These are phyloP conservation scores for Parsonsia alboflavescens DNA, from an alignment of 257 asterid species.

Conservation along the genomic window DNA sequence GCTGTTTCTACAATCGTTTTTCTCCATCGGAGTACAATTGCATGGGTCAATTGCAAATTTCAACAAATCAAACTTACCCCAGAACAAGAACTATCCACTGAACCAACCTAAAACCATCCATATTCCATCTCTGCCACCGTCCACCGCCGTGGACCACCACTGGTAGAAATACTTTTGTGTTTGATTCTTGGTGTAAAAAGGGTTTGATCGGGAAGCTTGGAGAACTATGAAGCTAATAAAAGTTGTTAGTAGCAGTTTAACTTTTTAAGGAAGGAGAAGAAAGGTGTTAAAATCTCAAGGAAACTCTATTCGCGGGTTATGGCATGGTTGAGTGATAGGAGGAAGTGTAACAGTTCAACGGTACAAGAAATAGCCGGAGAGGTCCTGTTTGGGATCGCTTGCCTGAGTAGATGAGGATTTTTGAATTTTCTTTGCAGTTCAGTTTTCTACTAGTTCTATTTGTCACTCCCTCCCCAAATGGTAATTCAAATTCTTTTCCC, in stretches of 20 bases:
- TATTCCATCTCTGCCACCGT: not conserved
- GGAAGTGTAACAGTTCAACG: constrained; percentile 5
- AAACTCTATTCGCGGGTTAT: constrained; percentile 27
- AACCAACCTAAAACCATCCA: not conserved
- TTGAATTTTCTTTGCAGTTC: constrained; percentile 24
- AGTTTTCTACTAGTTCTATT: constrained; percentile 18
- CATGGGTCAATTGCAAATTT: not conserved
- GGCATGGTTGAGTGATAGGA: constrained; percentile 27
- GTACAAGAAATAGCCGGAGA: not conserved
- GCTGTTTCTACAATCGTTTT: not conserved
- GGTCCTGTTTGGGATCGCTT: constrained; percentile 16
- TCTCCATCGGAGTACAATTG: not conserved
- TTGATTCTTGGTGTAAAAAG: not conserved
- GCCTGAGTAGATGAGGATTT: constrained; percentile 40
- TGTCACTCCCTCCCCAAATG: constrained; percentile 26
- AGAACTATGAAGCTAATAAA: not conserved
- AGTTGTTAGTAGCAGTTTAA: not conserved
- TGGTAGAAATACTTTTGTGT: too few species aligned
- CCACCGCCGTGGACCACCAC: not conserved
- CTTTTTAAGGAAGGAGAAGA: not conserved
- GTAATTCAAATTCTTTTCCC: constrained; percentile 23
- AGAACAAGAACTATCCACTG: not conserved
- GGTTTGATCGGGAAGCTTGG: constrained; percentile 13
- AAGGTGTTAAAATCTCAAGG: not conserved
- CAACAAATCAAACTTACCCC: not conserved